Base-by-base conservation (phyloP, 192 early-diverging fungal genomes). In the Borealophlyctis nickersoniae region DNA sequence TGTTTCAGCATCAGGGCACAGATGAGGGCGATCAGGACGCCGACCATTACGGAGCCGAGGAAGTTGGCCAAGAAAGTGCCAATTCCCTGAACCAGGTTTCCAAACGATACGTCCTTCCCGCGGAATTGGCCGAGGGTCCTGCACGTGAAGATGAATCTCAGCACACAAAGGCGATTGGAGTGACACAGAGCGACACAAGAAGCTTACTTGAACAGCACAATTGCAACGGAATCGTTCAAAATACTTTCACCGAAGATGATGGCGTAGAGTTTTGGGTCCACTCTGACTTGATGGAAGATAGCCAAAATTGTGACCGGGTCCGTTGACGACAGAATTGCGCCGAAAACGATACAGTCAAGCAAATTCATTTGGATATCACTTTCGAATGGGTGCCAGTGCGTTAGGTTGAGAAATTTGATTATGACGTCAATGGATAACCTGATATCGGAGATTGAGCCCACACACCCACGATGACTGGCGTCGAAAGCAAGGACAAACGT, bases 231-330 rank as follows among this genome's bases (percentile, higher is more conserved):
- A 65, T 98, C 96, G 65, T 98, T 98, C 33, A 98, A 79, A 34
- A 97, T 81, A 28, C 86, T 90, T 70, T 98, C 96, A 33, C 96
- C 96, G 75, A 95, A 98, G 45, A 98, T 93, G 56, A 98, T 90
- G 3, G 96, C 89, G 72, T 93, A 97, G 49, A 98, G 72, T 75
- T 91, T 88, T 2, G 94, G 93, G 58, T 98, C 96, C 36, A 98
- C 96, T 60, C 87, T 84, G 57, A 94, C 79, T 64, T 95, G 92
- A 62, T 92, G 84, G 71, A 98, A 97, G 35, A 98, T 92, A 3
- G 96, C 89, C 58, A 98, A 78, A 28, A 98, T 90, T 0, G 96
- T 97, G 32, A 98, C 94, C 2, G 96, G 94, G 71, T 98, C 96
- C 1, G 96, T 98, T 19, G 96, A 94, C 9, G 92, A 94, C 52